A percentile compares a stretch with the other conserved stretches of the same genome.
phyloP scores from a whole-genome alignment of 1,139 yeast genomes.

The Hemisphaericaspora xylofermentans region DNA sequence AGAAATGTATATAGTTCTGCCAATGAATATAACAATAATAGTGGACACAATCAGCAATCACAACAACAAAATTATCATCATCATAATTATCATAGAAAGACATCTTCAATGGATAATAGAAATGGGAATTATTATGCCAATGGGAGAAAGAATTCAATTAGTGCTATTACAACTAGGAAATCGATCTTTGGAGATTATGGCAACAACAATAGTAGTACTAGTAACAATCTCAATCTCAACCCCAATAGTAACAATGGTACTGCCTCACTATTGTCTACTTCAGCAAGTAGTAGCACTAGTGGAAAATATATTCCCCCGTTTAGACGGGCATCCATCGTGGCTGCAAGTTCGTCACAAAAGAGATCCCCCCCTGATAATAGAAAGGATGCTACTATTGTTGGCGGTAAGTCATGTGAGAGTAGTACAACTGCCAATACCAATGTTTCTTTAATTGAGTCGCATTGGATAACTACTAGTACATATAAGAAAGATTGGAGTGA shows the following conservation, averaged over 20 bases:
- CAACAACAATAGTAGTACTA: neutral
- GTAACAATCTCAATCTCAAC: neutral
- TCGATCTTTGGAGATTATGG: slow-evolving; percentile 9
- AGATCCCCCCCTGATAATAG: slow-evolving; percentile 3
- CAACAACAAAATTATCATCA: slow-evolving; percentile 2
- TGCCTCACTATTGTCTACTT: slow-evolving; percentile 14
- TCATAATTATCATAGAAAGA: slow-evolving; percentile 2
- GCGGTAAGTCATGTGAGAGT: slow-evolving; percentile 7
- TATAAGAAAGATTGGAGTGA: slow-evolving; percentile 37
- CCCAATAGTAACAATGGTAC: neutral
- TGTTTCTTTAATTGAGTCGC: slow-evolving; percentile 31
- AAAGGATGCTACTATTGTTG: neutral
- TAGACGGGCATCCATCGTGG: slow-evolving; percentile 44
- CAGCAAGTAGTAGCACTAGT: slow-evolving; percentile 23
- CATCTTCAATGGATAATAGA: neutral
- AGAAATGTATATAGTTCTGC: slow-evolving; percentile 1
- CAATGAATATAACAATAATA: slow-evolving; percentile 5
- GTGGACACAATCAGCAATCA: slow-evolving; percentile 1
- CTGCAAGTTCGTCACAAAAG: neutral
- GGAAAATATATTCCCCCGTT: slow-evolving; percentile 75
- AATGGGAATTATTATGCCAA: neutral
- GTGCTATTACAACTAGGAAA: slow-evolving; percentile 7
- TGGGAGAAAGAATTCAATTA: slow-evolving; percentile 6
- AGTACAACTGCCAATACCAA: slow-evolving; percentile 6
- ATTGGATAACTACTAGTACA: slow-evolving; percentile 9